Evolutionary conservation across 306 rosid genomes (phyloP), one percentile per base, ranked within the genome.

Genomic region (Vigna angularis): DNA sequence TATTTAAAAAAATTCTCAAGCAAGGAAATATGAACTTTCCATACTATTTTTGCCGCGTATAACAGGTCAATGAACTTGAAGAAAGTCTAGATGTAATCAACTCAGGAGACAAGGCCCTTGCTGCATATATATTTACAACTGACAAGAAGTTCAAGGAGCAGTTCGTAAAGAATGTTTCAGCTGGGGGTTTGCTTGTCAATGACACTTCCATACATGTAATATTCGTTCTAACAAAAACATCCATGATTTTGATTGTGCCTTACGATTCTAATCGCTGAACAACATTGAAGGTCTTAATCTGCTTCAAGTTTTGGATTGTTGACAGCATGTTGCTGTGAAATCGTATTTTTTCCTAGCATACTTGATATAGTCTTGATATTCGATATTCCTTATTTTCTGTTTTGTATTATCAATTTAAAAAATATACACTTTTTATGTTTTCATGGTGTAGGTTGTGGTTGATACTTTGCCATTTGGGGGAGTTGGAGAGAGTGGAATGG

Each of bases 401-500:
- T 17, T 16, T 58, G 69, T 45, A 26, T 11, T 36, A 36, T 36
- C 45, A 32, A 45, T 53, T 34, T 63, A 5, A 58, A 51, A 56
- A 28, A 20, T 71, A 73, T 50, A 42, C 3, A 28, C 1, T 24
- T 17, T 24, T 34, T 17, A n/a, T 72, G 66, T 61, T 74, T 40
- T 72, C 11, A 10, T 75, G 80, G 70, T 82, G 81, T 90, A 94
- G 98, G 89, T 92, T 18, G 83, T 90, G 24, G 90, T 86, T 81
- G 76, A 57, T 55, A 76, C 89, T 32, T 81, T 95, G 75, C 98
- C 98, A 20, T 95, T 95, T 83, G 98, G 98, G 69, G 98, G 98
- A 86, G 97, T 95, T 28, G 97, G 96, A 59, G 98, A 92, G 40
- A 95, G 98, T 79, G 98, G 98, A 86, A 89, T 82, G 88, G 98